These are phyloP conservation scores for Lecanicillium sp. DNA, from an alignment of 2,329 filamentous ascomycete species.

Conservation along the genomic window DNA sequence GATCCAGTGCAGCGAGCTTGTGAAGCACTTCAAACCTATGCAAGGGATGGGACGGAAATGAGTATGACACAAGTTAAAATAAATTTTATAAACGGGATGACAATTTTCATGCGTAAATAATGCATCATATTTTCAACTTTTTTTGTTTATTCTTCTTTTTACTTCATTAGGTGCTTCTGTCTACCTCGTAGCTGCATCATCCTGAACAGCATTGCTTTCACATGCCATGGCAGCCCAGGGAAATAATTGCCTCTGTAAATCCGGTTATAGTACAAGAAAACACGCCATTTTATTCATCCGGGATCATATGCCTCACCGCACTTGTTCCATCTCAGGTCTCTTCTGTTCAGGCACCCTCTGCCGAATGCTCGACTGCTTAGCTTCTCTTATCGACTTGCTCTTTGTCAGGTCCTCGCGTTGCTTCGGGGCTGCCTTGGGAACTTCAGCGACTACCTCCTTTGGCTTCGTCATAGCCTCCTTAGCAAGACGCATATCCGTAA, in stretches of 20 bases:
- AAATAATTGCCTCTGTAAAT: too few relatives aligned
- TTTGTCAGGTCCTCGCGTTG: constrained; percentile 22
- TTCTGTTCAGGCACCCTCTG: constrained; percentile 1
- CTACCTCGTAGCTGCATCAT: constrained; percentile 13
- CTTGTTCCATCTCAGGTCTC: constrained; percentile 15
- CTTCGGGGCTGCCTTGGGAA: constrained; percentile 7
- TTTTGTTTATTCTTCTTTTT: constrained; percentile 1
- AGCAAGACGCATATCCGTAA: constrained; percentile 65
- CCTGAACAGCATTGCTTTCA: constrained; percentile 15
- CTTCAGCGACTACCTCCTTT: constrained; percentile 11
- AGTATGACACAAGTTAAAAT: too few relatives aligned
- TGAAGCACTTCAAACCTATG: too few relatives aligned
- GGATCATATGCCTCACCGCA: constrained; percentile 11
- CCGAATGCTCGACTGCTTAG: constrained; percentile 11
- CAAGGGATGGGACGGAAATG: too few relatives aligned
- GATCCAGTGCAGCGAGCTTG: too few relatives aligned
- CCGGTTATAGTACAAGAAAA: too few relatives aligned
- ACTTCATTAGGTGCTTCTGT: not conserved
- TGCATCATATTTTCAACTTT: too few relatives aligned
- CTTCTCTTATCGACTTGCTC: constrained; percentile 22
- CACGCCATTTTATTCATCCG: too few relatives aligned
- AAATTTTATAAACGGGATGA: too few relatives aligned
- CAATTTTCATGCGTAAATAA: too few relatives aligned
- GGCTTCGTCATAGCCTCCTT: constrained; percentile 49
- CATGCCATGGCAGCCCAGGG: too few relatives aligned